A percentile compares a stretch with the other conserved stretches of the same genome.
These are phyloP conservation scores for Apostasia shenzhenica DNA, from an alignment of 106 monocot species.

Conservation along the genomic window DNA sequence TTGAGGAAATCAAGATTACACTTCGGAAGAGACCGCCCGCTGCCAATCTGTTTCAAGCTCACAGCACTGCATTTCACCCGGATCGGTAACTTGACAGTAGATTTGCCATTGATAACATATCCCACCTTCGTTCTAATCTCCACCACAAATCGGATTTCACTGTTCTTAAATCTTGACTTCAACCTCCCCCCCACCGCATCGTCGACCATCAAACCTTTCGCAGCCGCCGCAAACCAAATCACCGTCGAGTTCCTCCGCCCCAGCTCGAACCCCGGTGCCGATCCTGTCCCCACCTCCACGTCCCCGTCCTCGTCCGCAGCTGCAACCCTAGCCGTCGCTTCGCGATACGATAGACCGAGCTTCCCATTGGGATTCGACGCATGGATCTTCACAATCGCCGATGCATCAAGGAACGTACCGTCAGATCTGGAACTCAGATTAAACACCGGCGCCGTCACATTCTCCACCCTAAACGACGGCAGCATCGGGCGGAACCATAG, in stretches of 20 bases:
- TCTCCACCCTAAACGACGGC: constrained; percentile 39
- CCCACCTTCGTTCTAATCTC: constrained; percentile 30
- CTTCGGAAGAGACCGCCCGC: constrained; percentile 12
- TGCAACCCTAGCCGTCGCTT: constrained; percentile 11
- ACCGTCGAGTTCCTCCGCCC: constrained; percentile 39
- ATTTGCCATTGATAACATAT: constrained; percentile 6
- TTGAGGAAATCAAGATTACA: constrained; percentile 22
- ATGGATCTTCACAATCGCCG: constrained; percentile 14
- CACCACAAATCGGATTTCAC: constrained; percentile 17
- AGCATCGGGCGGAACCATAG: constrained; percentile 57
- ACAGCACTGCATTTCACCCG: constrained; percentile 25
- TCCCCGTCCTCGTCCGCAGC: constrained; percentile 29
- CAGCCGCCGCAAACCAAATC: constrained; percentile 14
- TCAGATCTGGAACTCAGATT: constrained; percentile 23
- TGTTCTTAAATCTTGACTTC: constrained; percentile 16
- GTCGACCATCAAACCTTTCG: constrained; percentile 29
- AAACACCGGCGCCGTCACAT: constrained; percentile 16
- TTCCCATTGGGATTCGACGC: constrained; percentile 50
- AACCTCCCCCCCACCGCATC: constrained; percentile 34
- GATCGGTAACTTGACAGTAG: constrained; percentile 19
- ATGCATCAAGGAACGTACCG: constrained; percentile 40
- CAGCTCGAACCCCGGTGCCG: constrained; percentile 21
- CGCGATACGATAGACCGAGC: constrained; percentile 36
- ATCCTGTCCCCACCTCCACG: constrained; percentile 19
- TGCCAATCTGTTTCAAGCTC: constrained; percentile 27